Evolutionary conservation across 2,329 filamentous ascomycete genomes (phyloP).

Genomic region (Sclerotinia sclerotiorum): DNA sequence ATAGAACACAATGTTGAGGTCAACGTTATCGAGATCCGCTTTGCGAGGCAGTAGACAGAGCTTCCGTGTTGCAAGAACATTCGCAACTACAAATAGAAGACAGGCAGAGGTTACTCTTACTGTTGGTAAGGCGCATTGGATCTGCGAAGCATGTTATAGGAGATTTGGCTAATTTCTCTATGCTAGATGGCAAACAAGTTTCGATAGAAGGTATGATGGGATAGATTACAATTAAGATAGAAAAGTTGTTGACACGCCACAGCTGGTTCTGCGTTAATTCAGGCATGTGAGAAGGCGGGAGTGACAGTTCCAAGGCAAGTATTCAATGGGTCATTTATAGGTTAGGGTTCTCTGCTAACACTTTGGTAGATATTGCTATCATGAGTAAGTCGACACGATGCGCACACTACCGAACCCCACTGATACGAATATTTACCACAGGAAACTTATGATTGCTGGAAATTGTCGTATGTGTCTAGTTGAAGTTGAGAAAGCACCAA

Average conservation of each 20-base stretch:
- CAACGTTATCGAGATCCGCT: slow-evolving; percentile 66
- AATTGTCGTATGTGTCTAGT: slow-evolving; percentile 99
- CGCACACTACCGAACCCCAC: slow-evolving; percentile 23
- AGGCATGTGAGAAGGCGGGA: slow-evolving; percentile 98
- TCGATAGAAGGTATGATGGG: slow-evolving; percentile 80
- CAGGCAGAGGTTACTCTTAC: slow-evolving; percentile 95
- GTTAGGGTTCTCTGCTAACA: slow-evolving; percentile 35
- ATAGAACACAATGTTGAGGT: slow-evolving; percentile 68
- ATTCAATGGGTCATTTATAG: slow-evolving; percentile 35
- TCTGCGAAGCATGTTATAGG: slow-evolving; percentile 21
- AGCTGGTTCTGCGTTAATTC: slow-evolving; percentile 96
- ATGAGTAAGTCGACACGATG: slow-evolving; percentile 67
- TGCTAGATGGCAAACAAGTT: slow-evolving; percentile 90
- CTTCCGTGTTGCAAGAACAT: slow-evolving; percentile 68
- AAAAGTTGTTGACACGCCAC: slow-evolving; percentile 44
- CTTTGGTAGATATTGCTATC: slow-evolving; percentile 83
- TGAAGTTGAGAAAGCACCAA: slow-evolving; percentile 93
- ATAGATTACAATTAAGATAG: slow-evolving; percentile 28
- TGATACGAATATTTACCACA: slow-evolving; percentile 43
- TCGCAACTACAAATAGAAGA: slow-evolving; percentile 76
- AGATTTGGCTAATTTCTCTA: slow-evolving; percentile 39
- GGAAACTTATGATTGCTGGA: slow-evolving; percentile 97
- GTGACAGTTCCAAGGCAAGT: slow-evolving; percentile 76
- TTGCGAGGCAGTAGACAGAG: slow-evolving; percentile 62
- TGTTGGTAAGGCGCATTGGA: slow-evolving; percentile 65